Conservation (phyloP, 306 rosid species). For the Mimosa bimucronata region DNA sequence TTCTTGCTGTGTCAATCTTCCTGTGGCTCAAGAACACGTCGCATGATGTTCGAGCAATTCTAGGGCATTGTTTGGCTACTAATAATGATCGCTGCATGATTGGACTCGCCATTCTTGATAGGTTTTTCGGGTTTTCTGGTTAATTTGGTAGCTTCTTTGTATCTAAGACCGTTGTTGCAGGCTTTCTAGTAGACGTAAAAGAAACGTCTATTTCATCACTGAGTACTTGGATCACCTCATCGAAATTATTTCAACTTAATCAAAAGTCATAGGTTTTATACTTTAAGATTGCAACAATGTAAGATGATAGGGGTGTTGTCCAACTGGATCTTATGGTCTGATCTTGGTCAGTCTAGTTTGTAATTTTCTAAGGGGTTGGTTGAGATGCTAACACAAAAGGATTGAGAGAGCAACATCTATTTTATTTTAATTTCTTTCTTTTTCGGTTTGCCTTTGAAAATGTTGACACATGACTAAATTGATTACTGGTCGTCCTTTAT, state of each 20-base stretch:
- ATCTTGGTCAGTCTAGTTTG: too few species aligned
- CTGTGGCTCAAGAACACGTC: slow-evolving; percentile 68
- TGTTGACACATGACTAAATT: neutral
- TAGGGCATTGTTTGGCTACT: slow-evolving; percentile 10
- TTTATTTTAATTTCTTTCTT: neutral
- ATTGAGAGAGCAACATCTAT: too few species aligned
- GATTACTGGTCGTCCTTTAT: neutral
- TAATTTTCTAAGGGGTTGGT: too few species aligned
- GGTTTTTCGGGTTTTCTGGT: neutral
- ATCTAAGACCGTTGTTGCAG: too few species aligned
- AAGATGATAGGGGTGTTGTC: too few species aligned
- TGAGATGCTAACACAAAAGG: too few species aligned
- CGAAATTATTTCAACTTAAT: too few species aligned
- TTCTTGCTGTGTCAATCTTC: slow-evolving; percentile 53
- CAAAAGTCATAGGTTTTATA: too few species aligned
- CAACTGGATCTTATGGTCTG: too few species aligned
- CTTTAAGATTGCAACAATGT: too few species aligned
- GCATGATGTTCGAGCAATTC: slow-evolving; percentile 24
- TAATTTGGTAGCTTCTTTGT: too few species aligned
- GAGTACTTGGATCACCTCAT: too few species aligned
- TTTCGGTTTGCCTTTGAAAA: neutral
- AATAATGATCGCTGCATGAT: slow-evolving; percentile 52
- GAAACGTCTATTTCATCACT: neutral
- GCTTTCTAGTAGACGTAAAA: neutral
- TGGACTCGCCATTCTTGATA: neutral